A percentile compares a stretch with the other conserved stretches of the same genome.
Evolutionary conservation across 768 basidiomycete species (phyloP).

Genomic region (Suillus weaverae): DNA sequence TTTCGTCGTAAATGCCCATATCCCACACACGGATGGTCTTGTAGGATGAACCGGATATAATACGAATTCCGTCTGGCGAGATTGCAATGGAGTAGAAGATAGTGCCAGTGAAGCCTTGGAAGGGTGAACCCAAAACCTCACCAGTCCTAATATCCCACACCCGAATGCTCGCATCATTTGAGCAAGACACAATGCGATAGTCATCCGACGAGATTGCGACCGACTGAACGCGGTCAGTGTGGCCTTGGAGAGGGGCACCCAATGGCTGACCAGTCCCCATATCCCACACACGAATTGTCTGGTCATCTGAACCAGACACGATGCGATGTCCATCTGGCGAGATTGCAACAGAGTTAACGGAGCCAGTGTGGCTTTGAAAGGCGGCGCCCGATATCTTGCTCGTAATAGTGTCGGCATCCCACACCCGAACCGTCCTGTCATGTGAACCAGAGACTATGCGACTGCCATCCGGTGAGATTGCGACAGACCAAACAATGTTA

Average conservation of each 20-base stretch:
- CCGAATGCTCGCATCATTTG: no score
- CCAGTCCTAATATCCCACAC: not conserved
- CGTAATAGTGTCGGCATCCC: not conserved
- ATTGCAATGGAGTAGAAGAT: slow-evolving; percentile 11
- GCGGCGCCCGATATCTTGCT: not conserved
- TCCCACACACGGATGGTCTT: slow-evolving; percentile 3
- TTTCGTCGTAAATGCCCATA: not conserved
- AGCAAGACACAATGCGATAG: not conserved
- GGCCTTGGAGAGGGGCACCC: not conserved
- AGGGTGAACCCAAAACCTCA: not conserved
- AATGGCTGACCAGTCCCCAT: not conserved
- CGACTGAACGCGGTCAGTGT: accelerated
- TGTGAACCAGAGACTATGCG: not conserved
- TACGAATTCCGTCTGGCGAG: slow-evolving; percentile 13
- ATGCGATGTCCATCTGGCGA: not conserved
- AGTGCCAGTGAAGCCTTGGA: not conserved
- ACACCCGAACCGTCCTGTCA: slow-evolving; percentile 8
- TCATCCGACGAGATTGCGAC: not conserved
- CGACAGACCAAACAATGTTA: not conserved
- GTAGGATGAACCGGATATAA: slow-evolving; percentile 5
- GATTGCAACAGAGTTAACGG: not conserved
- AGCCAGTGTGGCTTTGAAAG: not conserved
- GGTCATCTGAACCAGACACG: not conserved
- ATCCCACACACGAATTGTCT: not conserved
- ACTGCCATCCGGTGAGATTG: not conserved